phyloP scores from a whole-genome alignment of 345 rosid genomes.

The Salix caprea region DNA sequence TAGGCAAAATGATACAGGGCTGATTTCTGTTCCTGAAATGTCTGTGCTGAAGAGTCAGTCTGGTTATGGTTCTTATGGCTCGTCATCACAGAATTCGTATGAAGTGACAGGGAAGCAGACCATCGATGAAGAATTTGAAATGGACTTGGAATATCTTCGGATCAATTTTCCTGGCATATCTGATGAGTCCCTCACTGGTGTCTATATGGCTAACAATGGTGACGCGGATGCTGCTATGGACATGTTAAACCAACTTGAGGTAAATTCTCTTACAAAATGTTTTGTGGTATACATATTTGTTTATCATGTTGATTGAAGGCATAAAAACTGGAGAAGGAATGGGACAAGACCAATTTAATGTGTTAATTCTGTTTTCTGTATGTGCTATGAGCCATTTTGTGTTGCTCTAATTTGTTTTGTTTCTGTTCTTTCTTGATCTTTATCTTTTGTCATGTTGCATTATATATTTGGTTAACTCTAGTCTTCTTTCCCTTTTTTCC shows the following conservation, averaged over 20 bases:
- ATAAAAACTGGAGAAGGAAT: neutral
- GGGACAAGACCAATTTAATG: neutral
- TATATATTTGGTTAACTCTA: neutral
- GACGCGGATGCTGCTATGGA: conserved; percentile 79
- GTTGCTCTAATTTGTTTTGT: neutral
- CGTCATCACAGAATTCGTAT: conserved; percentile 28
- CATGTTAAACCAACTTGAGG: conserved; percentile 88
- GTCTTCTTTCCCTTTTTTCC: neutral
- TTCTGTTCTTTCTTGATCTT: neutral
- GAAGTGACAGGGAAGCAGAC: conserved; percentile 37
- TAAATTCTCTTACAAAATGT: conserved; percentile 12
- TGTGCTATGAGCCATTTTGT: neutral
- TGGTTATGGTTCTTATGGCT: conserved; percentile 27
- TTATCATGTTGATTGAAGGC: neutral
- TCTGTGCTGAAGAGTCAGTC: conserved; percentile 27
- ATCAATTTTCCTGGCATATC: conserved; percentile 66
- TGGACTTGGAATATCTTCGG: conserved; percentile 64
- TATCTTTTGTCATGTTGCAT: neutral
- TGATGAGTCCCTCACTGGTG: conserved; percentile 63
- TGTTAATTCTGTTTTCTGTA: neutral
- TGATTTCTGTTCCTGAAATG: conserved; percentile 26
- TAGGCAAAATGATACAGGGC: conserved; percentile 20
- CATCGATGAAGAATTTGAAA: conserved; percentile 59
- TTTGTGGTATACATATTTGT: neutral
- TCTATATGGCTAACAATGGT: conserved; percentile 61